Evolutionary conservation across 371 early-diverging fungal species (phyloP).

Genomic region (Mucor saturninus): DNA sequence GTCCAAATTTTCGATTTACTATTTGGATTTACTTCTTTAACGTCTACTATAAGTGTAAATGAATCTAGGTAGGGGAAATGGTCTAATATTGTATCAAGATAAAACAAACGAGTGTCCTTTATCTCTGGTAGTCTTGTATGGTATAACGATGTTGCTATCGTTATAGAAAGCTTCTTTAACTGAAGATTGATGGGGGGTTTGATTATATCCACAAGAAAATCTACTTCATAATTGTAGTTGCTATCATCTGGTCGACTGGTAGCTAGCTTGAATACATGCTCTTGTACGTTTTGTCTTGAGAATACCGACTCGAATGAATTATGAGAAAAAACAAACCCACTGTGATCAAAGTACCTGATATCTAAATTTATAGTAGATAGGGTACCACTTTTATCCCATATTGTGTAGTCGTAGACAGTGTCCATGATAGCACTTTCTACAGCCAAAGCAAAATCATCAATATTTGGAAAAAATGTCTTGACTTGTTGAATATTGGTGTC

Average conservation of each 20-base stretch:
- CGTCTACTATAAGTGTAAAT: not conserved
- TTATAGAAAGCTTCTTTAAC: not conserved
- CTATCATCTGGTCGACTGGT: not conserved
- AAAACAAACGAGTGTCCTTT: not conserved
- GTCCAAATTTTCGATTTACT: too few relatives aligned
- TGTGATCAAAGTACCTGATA: not conserved
- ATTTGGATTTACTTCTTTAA: not conserved
- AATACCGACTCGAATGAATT: not conserved
- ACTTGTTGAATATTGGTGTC: not conserved
- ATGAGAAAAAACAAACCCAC: not conserved
- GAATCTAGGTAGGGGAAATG: not conserved
- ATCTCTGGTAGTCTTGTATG: too few relatives aligned
- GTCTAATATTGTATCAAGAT: not conserved
- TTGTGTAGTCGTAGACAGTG: not conserved
- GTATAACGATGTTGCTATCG: not conserved
- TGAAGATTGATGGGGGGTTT: not conserved
- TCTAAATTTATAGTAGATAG: not conserved
- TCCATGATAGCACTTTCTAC: conserved; percentile 1
- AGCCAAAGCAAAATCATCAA: not conserved
- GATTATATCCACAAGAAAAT: not conserved
- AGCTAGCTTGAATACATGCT: not conserved
- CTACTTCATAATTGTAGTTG: not conserved
- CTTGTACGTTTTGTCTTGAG: not conserved
- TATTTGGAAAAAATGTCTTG: not conserved
- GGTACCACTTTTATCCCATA: not conserved